Conservation (phyloP, 352 stramenopile genomes). For the Pythium monospermum region DNA sequence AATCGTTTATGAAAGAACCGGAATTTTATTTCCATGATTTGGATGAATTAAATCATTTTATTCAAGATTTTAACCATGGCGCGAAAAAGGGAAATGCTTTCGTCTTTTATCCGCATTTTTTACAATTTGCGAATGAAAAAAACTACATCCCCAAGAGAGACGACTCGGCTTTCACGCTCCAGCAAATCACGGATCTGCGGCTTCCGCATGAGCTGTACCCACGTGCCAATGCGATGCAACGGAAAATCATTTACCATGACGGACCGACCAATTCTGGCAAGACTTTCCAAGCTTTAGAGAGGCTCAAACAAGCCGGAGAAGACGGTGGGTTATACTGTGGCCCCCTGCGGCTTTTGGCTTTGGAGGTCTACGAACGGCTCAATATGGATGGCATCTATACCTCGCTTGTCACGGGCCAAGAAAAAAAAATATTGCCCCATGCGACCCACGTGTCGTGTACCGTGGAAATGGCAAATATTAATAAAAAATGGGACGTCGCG, state of each 20-base stretch:
- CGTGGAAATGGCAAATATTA: constrained; percentile 87
- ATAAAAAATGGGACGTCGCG: constrained; percentile 85
- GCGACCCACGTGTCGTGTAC: constrained; percentile 81
- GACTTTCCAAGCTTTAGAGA: constrained; percentile 92
- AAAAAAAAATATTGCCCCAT: constrained; percentile 88
- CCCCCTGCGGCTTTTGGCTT: constrained; percentile 91
- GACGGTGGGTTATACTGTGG: constrained; percentile 92
- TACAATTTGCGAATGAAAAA: constrained; percentile 49
- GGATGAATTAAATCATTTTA: constrained; percentile 51
- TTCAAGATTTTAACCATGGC: constrained; percentile 32
- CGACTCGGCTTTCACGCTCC: constrained; percentile 41
- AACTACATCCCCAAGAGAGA: constrained; percentile 29
- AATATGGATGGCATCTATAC: constrained; percentile 93
- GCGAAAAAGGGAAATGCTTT: constrained; percentile 49
- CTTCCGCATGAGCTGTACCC: constrained; percentile 83
- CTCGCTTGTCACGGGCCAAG: constrained; percentile 95
- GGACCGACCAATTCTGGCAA: constrained; percentile 97
- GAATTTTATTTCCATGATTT: constrained; percentile 54
- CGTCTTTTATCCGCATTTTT: constrained; percentile 74
- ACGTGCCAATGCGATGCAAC: constrained; percentile 68
- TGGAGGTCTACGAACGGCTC: constrained; percentile 94
- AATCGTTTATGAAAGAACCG: constrained; percentile 51
- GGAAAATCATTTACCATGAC: constrained; percentile 89
- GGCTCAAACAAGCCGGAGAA: constrained; percentile 85
- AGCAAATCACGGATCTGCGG: constrained; percentile 70